phyloP scores from a whole-genome alignment of 345 rosid genomes.

The Chamaenerion angustifolium region DNA sequence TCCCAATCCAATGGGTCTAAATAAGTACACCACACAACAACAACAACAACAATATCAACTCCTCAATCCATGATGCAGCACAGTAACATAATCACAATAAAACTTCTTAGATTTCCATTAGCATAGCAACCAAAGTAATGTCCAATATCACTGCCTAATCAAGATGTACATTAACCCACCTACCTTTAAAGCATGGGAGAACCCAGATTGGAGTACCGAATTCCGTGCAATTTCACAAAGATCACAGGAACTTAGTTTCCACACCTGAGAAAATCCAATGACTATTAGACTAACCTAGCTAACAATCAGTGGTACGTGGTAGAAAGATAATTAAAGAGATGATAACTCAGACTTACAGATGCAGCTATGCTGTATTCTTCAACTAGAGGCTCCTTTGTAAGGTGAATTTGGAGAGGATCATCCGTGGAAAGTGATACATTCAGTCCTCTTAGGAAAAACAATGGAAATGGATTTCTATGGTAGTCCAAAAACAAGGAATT shows the following conservation, averaged over 20 bases:
- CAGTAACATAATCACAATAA: too few species aligned
- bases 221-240: slow-evolving; percentile 96
- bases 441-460: slow-evolving; percentile 87
- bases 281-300: not conserved
- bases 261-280: slow-evolving; percentile 26
- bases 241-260: slow-evolving; percentile 98
- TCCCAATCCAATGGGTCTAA: slow-evolving; percentile 98
- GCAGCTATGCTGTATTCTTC: slow-evolving; percentile 99
- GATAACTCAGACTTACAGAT: slow-evolving; percentile 41
- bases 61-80: too few species aligned
- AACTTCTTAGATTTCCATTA: too few species aligned
- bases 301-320: too few species aligned
- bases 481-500: slow-evolving; percentile 93
- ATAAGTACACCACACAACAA: slow-evolving; percentile 4
- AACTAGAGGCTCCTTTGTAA: slow-evolving; percentile 93
- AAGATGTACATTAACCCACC: not conserved
- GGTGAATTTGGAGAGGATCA: slow-evolving; percentile 95
- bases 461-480: slow-evolving; percentile 84
- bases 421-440: slow-evolving; percentile 96
- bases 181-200: slow-evolving; percentile 97
- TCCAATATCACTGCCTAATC: too few species aligned
- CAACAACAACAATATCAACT: too few species aligned
- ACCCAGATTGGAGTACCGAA: slow-evolving; percentile 98
- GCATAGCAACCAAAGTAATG: too few species aligned
- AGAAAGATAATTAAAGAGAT: not conserved